Evolutionary conservation across 139 green algal genomes (phyloP).

Genomic region (Protoeuglena noctilucae): DNA sequence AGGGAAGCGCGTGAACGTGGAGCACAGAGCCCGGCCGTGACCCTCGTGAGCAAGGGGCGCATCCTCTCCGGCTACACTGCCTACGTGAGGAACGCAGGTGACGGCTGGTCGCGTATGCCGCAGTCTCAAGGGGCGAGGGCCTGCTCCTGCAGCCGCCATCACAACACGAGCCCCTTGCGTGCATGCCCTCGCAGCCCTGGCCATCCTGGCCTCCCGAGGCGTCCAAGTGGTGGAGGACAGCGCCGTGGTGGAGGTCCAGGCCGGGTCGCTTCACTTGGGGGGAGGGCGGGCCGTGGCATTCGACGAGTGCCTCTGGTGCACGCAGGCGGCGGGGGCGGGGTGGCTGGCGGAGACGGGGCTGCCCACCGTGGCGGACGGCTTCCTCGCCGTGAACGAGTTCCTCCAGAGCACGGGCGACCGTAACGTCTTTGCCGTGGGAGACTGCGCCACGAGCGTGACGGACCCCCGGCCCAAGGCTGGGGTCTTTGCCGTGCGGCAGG

Average conservation of each 20-base stretch:
- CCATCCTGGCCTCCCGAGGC: constrained; percentile 3
- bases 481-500: constrained; percentile 88
- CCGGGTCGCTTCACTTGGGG: constrained; percentile 19
- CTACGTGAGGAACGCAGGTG: too few species aligned
- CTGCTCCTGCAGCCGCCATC: too few species aligned
- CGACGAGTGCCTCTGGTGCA: constrained; percentile 89
- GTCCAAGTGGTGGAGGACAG: constrained; percentile 16
- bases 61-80: too few species aligned
- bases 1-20: too few species aligned
- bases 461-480: constrained; percentile 88
- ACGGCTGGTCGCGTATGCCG: too few species aligned
- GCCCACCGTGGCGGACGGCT: constrained; percentile 43
- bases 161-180: too few species aligned
- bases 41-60: constrained; percentile 3
- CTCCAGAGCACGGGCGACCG: constrained; percentile 30
- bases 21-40: too few species aligned
- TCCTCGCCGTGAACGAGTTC: constrained; percentile 60
- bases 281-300: constrained; percentile 27
- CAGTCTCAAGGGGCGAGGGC: too few species aligned
- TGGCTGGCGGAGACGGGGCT: constrained; percentile 57
- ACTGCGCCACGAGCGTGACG: constrained; percentile 43
- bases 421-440: constrained; percentile 82
- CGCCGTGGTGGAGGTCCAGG: constrained; percentile 18
- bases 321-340: constrained; percentile 42
- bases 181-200: background rate